Base-by-base conservation (phyloP, 164 flowering plant genomes). In the Piper longum region DNA sequence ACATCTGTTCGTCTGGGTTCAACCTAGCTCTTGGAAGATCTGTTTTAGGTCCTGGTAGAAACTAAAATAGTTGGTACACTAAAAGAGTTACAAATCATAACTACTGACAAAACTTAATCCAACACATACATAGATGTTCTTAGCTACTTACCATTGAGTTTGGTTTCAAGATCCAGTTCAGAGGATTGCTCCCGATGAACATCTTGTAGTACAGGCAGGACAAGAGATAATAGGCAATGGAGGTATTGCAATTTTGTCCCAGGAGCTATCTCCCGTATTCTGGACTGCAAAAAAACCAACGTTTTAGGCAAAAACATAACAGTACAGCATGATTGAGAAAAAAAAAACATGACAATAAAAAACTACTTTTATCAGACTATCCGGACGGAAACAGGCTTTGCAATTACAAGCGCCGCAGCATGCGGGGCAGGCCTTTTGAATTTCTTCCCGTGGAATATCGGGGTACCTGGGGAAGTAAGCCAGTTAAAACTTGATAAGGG, bases 1-100 rank as follows among this genome's bases (percentile, higher is more conserved):
- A 93, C 93, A 93, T 88, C 81, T 84, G 95, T 78, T 90, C 97
- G 71, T 93, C 97, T 19, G 84, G 81, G 72, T 79, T 78, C 81
- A 93, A 62, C 64, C 80, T 93, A 44, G 77, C 71, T 79, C 97
- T 79, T 59, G 76, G 72, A 72, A 88, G 84, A 70, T 84, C 82
- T 26, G 74, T 75, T 45, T 79, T 87, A 56, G 71, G 64, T 75
- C 92, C 99, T 93, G 82, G 56, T 60, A 69, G 59, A 63, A 66
- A 66, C 60, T 12, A 62, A 65, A 43, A 39, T 41, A 36, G 63
- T 63, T 36, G 40, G 45, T 17, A 68, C 58, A 54, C 58, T 41
- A 56, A 52, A 63, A 7, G 19, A 26, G 2, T 26, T 26, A 26
- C 26, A 7, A 41, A 7, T 56, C 36, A 13, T 26, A 68, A 42